Evolutionary conservation across 768 basidiomycete genomes (phyloP), one percentile per base, ranked within the genome.

Genomic region (Omphalotus guepiniiformis): DNA sequence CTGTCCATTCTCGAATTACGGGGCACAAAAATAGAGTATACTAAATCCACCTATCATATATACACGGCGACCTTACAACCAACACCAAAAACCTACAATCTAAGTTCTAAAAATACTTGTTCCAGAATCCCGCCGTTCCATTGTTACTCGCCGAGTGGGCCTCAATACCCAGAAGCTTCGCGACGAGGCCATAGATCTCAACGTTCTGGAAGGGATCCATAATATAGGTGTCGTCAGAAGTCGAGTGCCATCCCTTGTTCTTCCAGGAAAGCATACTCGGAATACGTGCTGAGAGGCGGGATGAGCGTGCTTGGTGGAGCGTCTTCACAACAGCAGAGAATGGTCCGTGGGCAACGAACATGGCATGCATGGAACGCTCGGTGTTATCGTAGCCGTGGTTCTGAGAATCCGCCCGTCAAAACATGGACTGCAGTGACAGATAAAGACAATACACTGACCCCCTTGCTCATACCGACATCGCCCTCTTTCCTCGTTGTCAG

Each of bases 261-360:
- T 59, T 55, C 36, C 63, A 61, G n/a, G n/a, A n/a, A n/a, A n/a
- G n/a, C n/a, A n/a, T n/a, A n/a, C n/a, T n/a, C 29, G 53, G 62
- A 15, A 64, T 59, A 41, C 48, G 60, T 22, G 32, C 12, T 19
- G 11, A n/a, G 54, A 47, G 30, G 42, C 34, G 27, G 29, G 39
- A 51, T 16, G 58, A 55, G 26, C 55, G 60, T 36, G 40, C 54
- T 21, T 75, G 69, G 54, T 82, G 75, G 37, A 74, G 61, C 6
- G 73, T 66, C 63, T 91, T 93, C 43, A 81, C 73, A 35, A 79
- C 75, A 9, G 78, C 65, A 12, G 86, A 82, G 63, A 93, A 93
- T 0, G 93, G 93, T 1, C 93, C 93, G 59, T 93, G 90, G 8
- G 90, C 92, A 48, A 95, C 83, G 63, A 95, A 94, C 60, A 91